Evolutionary conservation across 23 red algal genomes (phyloP).

Genomic region (Gracilaria vermiculophylla): DNA sequence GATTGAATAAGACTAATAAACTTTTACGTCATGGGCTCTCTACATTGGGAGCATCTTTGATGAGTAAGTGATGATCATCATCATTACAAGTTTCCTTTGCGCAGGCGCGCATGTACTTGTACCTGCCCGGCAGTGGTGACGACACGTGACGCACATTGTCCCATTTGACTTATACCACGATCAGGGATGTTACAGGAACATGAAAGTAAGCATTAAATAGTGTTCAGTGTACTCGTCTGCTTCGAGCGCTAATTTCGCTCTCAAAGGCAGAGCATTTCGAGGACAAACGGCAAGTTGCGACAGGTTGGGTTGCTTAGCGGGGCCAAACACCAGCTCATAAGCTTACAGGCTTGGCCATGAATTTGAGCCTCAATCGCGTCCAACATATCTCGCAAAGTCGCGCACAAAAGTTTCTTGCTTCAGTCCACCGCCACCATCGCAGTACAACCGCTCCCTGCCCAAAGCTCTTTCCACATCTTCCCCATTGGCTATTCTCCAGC

Average conservation of each 20-base stretch:
- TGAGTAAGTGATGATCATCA: too few relatives aligned
- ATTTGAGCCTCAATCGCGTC: background rate
- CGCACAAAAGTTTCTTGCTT: constrained; percentile 80
- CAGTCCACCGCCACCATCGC: constrained; percentile 66
- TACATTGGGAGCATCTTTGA: too few relatives aligned
- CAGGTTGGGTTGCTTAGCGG: background rate
- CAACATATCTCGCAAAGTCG: constrained; percentile 36
- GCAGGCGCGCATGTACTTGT: too few relatives aligned
- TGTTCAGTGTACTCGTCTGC: background rate
- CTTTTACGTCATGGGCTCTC: too few relatives aligned
- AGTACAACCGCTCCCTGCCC: constrained; percentile 62
- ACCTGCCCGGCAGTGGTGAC: too few relatives aligned
- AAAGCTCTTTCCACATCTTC: constrained; percentile 65
- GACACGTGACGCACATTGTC: too few relatives aligned
- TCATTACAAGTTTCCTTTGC: too few relatives aligned
- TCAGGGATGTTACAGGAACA: too few relatives aligned
- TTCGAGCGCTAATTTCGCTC: too few relatives aligned
- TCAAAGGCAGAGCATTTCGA: too few relatives aligned
- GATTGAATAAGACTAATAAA: too few relatives aligned
- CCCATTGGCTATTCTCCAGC: constrained; percentile 80
- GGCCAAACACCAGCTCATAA: background rate
- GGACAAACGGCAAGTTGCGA: background rate
- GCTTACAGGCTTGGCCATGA: background rate
- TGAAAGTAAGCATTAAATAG: background rate
- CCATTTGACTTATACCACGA: too few relatives aligned